Base-by-base conservation (phyloP, 805 yeast species). In the Torulaspora delbrueckii region DNA sequence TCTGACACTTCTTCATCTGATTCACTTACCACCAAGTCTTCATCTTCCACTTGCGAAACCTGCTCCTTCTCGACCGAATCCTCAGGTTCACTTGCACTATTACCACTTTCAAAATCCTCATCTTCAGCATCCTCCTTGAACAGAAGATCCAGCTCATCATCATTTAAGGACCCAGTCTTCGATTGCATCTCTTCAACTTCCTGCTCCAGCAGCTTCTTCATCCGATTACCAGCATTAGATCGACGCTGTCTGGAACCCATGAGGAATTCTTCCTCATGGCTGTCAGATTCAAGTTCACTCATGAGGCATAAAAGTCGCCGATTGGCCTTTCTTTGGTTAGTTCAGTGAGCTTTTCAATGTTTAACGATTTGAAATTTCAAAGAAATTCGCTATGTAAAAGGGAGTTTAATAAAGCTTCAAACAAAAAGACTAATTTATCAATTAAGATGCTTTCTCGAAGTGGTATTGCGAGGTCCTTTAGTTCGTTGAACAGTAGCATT, bases 181-280 rank as follows among this genome's bases (percentile, higher is more conserved):
- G 54, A 46, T 34, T 55, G 50, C 45, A 60, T 48, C 13, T 78
- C 83, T 51, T 78, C 85, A 9, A 65, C 45, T 40, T 66, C 96
- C 24, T 86, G 74, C 47, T 81, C 84, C 14, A 93, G 69, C 48
- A 93, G 73, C 46, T 80, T 79, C 57, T 79, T 78, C 61, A 93
- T 71, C 44, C 93, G 73, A 42, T 86, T 84, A 12, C 99, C 99
- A 1, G 99, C 99, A 67, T 91, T 93, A 36, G 88, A 66, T 44
- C 99, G 78, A 52, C 87, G 73, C 49, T 79, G 69, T 50, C 97
- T 76, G 3, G 95, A 83, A 16, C 85, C 79, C 55, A 84, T 84
- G 45, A 88, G 72, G 56, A 78, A 74, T 37, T 81, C 84, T 30
- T 72, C 77, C 18, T 54, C 50, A 35, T 44, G 42, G 14, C 33